Evolutionary conservation across 1,284 basidiomycete species (phyloP), one percentile per base, ranked within the genome.

Genomic region (Chondrostereum purpureum): DNA sequence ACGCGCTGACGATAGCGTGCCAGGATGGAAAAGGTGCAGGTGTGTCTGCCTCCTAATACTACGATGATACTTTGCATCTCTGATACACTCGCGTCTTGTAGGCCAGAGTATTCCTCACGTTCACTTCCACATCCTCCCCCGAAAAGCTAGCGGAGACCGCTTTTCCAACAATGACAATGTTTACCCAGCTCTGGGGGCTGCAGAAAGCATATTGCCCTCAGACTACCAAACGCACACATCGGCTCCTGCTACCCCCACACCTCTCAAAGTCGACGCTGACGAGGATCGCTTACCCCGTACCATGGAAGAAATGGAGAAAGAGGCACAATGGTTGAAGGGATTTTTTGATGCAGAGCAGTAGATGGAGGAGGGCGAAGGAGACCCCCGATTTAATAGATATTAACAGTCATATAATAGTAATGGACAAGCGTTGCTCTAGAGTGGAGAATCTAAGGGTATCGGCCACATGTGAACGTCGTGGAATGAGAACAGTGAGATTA

Each of bases 81-180:
- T n/a, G n/a, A n/a, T n/a, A n/a, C n/a, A n/a, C n/a, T n/a, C n/a
- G n/a, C n/a, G n/a, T n/a, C 27, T 31, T 8, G 36, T 51, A 0
- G 85, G 92, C 0, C 92, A 96, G 68, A 83, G 80, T 3, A 81
- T 94, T 12, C 83, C 91, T 0, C 92, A 95, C 57, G 88, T 95
- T 17, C 92, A 96, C 61, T 86, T 95, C 52, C 92, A 95, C 59
- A 66, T 95, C 21, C 67, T 96, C 8, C 92, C 92, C 17, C 78
- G 92, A 2, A 80, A 80, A 55, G 64, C 71, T 18, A 71, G 76
- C 39, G 81, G 79, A 10, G 86, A 89, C 60, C 64, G 63, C n/a
- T 89, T 81, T 69, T 75, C 73, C 44, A 65, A 55, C 52, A 89
- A 87, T 57, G 91, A 94, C 61, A 74, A 77, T 14, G 68, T 95